These are phyloP conservation scores for Trichomonas vaginalis DNA, from an alignment of 208 protist genomes.

Conservation along the genomic window DNA sequence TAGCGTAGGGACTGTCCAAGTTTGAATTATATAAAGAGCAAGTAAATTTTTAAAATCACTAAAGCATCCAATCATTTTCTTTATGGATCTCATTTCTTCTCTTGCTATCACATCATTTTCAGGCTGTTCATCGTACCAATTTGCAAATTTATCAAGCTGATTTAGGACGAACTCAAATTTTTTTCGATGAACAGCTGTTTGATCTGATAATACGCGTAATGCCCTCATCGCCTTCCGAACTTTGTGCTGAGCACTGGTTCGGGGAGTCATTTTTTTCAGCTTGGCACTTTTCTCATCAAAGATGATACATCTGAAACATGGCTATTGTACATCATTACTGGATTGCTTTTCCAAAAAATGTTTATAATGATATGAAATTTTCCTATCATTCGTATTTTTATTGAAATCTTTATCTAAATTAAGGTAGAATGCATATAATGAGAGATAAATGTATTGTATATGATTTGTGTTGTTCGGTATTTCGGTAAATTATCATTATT, in stretches of 20 bases:
- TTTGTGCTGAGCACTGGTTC: neutral
- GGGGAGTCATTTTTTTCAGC: neutral
- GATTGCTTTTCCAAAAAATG: too few species aligned
- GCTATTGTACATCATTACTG: too few species aligned
- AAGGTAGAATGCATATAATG: too few species aligned
- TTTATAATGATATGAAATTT: too few species aligned
- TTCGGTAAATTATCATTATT: too few species aligned
- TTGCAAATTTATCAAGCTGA: neutral
- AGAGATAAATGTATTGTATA: too few species aligned
- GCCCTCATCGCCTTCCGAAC: neutral
- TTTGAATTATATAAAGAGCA: neutral
- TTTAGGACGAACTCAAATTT: neutral
- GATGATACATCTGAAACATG: too few species aligned
- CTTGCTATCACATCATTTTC: neutral
- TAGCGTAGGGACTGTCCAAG: neutral
- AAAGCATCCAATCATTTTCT: neutral
- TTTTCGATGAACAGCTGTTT: slow-evolving; percentile 7
- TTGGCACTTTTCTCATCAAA: too few species aligned
- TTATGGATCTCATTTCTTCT: neutral
- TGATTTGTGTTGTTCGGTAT: too few species aligned
- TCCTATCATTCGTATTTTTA: too few species aligned
- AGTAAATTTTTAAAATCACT: neutral
- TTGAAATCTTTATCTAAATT: too few species aligned
- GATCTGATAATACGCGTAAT: neutral
- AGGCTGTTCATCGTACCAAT: neutral